phyloP scores from a whole-genome alignment of 768 basidiomycete genomes.

The Mycena albidolilacea region DNA sequence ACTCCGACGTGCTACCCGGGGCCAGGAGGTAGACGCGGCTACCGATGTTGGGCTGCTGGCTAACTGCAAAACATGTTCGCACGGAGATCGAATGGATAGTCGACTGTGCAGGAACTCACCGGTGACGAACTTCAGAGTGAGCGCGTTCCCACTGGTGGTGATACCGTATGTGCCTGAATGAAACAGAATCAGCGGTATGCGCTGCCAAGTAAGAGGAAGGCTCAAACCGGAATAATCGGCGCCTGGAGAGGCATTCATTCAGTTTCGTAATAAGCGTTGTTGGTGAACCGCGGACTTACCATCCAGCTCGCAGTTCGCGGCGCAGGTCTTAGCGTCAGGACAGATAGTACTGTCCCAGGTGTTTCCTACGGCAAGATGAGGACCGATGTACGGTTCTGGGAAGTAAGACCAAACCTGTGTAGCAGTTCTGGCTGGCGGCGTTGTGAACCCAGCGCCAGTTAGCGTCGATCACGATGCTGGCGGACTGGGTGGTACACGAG shows the following conservation, averaged over 20 bases:
- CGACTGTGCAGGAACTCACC: constrained; percentile 18
- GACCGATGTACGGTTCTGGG: constrained; percentile 48
- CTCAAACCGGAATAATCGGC: constrained; percentile 55
- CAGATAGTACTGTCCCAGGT: constrained; percentile 66
- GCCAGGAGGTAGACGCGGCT: constrained; percentile 65
- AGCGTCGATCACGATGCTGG: constrained; percentile 59
- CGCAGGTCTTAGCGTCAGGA: constrained; percentile 64
- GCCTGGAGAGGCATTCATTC: constrained; percentile 32
- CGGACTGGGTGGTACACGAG: constrained; percentile 48
- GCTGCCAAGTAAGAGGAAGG: neutral
- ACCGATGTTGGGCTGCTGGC: constrained; percentile 48
- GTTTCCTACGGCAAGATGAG: constrained; percentile 51
- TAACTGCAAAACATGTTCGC: neutral
- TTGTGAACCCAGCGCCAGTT: constrained; percentile 68
- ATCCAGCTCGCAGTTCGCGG: constrained; percentile 58
- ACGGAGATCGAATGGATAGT: neutral
- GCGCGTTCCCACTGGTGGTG: constrained; percentile 59
- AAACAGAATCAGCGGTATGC: too few species aligned
- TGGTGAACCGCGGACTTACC: constrained; percentile 30
- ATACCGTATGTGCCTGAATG: constrained; percentile 64
- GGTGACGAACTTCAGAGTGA: constrained; percentile 64
- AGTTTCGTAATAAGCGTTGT: neutral
- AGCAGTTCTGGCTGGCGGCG: constrained; percentile 56
- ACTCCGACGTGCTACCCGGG: constrained; percentile 51
- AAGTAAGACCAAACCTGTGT: constrained; percentile 50